Base-by-base conservation (phyloP, 106 monocot species). In the Posidonia australis region DNA sequence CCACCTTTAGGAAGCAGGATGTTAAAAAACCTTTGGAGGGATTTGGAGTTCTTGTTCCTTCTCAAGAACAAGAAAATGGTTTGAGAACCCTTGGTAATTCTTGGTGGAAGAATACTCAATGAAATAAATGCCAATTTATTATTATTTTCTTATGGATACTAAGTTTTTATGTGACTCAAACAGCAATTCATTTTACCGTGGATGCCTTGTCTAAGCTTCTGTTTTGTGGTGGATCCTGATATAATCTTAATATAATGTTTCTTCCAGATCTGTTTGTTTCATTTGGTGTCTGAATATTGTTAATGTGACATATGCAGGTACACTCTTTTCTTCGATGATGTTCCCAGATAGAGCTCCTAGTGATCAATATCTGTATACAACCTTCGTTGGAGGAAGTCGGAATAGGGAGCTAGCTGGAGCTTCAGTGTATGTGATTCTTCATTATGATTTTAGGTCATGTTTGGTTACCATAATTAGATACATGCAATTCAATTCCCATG, bases 261-360 rank as follows among this genome's bases (percentile, higher is more conserved):
- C 36, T 4, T 36, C 36, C 36, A 36, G 7, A 4, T 36, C 5
- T 36, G 36, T 36, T 36, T 2, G 2, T 7, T 36, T 36, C 36
- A 36, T 2, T 36, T 36, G n/a, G n/a, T n/a, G n/a, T n/a, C n/a
- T n/a, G n/a, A n/a, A n/a, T n/a, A n/a, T n/a, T n/a, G n/a, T n/a
- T n/a, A n/a, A n/a, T n/a, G 7, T 36, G 7, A 36, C 55, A 10
- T 54, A 21, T 63, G 18, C 58, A 96, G 96, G 96, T 42, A 96
- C 90, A n/a, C 82, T 96, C 3, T 96, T 96, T 87, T 96, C 90
- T 63, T 96, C 96, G 12, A 80, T 85, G 84, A 90, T 96, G 96
- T 96, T 96, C 57, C 96, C 96, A 16, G 87, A 96, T 75, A 82
- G 96, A 66, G 87, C 90, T 63, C 90, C 90, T 16, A 62, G 44